phyloP scores from a whole-genome alignment of 345 rosid genomes.

The Sisymbrium altissimum region DNA sequence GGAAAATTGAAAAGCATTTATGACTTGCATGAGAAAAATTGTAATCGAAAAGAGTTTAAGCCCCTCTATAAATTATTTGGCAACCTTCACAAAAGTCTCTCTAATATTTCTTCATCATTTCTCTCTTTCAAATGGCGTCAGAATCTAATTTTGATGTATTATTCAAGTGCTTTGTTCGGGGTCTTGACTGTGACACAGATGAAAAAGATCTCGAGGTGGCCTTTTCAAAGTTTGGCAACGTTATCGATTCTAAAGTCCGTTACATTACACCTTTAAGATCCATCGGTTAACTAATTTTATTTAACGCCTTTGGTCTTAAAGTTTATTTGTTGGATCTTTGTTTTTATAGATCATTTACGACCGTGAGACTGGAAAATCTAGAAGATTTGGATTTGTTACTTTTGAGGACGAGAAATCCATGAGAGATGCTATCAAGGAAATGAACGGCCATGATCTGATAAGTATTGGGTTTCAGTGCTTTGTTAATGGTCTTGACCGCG shows the following conservation, averaged over 20 bases:
- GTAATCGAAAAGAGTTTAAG: too few species aligned
- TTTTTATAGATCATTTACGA: not conserved
- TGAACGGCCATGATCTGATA: too few species aligned
- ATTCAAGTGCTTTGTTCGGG: constrained; percentile 65
- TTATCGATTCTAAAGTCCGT: constrained; percentile 60
- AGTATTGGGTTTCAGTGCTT: too few species aligned
- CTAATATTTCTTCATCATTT: too few species aligned
- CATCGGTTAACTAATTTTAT: constrained; percentile 30
- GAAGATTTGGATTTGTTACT: not conserved
- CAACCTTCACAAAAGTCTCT: too few species aligned
- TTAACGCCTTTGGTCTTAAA: not conserved
- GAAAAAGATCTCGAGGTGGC: constrained; percentile 44
- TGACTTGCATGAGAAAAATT: too few species aligned
- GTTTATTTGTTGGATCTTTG: not conserved
- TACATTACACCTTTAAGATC: not conserved
- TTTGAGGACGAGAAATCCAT: not conserved
- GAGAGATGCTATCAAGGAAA: not conserved
- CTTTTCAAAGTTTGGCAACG: constrained; percentile 52
- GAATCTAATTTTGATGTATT: constrained; percentile 37
- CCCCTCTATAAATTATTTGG: too few species aligned
- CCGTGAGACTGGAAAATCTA: not conserved
- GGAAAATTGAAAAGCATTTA: too few species aligned
- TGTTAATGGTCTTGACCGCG: too few species aligned
- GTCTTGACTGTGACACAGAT: constrained; percentile 64
- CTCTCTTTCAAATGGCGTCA: constrained; percentile 38